Base-by-base conservation (phyloP, 768 basidiomycete genomes). In the Trametes gibbosa region DNA sequence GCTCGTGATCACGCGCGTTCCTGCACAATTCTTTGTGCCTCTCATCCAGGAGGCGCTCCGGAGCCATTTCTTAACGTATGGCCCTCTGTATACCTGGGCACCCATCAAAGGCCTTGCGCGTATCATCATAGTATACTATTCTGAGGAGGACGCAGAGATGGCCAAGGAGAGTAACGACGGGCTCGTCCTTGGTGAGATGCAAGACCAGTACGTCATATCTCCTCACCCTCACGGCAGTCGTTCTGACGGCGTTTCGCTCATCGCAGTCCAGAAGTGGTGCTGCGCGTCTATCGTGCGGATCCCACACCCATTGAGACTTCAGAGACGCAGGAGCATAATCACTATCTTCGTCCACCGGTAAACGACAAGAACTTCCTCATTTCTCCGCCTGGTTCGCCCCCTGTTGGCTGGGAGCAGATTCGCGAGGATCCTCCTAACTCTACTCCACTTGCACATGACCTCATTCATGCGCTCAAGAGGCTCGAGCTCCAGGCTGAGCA, bases 301-400 rank as follows among this genome's bases (percentile, higher is more conserved):
- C 81, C 84, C 17, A 89, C 86, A 58, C 84, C 87, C 2, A 72
- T 91, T 48, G 75, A 80, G 58, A 71, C 52, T 66, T 67, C 59
- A 65, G 73, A 42, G 23, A 62, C 63, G 3, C 62, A 53, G 37
- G 65, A 65, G 9, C 58, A 63, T 29, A 66, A 67, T 56, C 76
- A 80, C 65, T 84, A 86, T 66, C 81, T 95, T 35, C 82, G 79
- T 41, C 93, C 95, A 0, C 96, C 96, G 0, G 74, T 81, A 0
- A 65, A 86, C 39, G 90, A 95, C 66, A 93, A 93, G 74, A 98
- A 98, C 75, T 98, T 98, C 75, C 81, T 99, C 47, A 95, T 99
- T 63, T 98, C 97, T 0, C 97, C 97, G 0, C 97, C 97, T 3
- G 97, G 97, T 5, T 97, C 95, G 0, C 97, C 97, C 0, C 97